Conservation (phyloP, 306 rosid species). For the Dryas drummondii region DNA sequence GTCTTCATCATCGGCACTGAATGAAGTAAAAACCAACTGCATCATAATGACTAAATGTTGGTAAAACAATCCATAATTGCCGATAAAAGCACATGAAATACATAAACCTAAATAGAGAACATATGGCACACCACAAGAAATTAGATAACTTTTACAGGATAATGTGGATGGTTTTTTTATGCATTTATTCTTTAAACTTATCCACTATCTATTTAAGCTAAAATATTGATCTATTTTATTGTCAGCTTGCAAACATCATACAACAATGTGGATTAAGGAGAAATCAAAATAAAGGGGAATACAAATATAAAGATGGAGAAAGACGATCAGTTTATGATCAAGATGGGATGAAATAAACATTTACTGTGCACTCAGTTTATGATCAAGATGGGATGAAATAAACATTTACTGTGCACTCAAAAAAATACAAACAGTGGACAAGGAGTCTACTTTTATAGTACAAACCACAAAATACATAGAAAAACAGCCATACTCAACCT, state of each 20-base stretch:
- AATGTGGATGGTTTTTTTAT: neutral
- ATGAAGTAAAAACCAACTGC: slow-evolving; percentile 89
- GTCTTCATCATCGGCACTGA: slow-evolving; percentile 74
- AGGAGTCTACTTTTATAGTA: no score
- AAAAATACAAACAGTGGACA: no score
- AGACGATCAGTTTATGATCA: no score
- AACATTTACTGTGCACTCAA: no score
- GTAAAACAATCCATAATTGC: slow-evolving; percentile 25
- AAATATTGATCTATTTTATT: neutral
- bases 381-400: no score
- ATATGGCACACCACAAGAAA: neutral
- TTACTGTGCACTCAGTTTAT: no score
- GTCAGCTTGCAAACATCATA: neutral
- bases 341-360: no score
- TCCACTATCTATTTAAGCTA: neutral
- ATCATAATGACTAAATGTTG: slow-evolving; percentile 26
- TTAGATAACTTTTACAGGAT: neutral
- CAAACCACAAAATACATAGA: no score
- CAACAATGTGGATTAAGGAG: neutral
- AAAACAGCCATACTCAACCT: no score
- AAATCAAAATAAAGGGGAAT: neutral
- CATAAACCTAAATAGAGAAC: neutral
- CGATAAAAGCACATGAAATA: slow-evolving; percentile 8
- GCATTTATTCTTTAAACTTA: neutral
- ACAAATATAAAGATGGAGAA: no score